Conservation (phyloP, 495 filamentous ascomycete species). For the Sordaria brevicollis region DNA sequence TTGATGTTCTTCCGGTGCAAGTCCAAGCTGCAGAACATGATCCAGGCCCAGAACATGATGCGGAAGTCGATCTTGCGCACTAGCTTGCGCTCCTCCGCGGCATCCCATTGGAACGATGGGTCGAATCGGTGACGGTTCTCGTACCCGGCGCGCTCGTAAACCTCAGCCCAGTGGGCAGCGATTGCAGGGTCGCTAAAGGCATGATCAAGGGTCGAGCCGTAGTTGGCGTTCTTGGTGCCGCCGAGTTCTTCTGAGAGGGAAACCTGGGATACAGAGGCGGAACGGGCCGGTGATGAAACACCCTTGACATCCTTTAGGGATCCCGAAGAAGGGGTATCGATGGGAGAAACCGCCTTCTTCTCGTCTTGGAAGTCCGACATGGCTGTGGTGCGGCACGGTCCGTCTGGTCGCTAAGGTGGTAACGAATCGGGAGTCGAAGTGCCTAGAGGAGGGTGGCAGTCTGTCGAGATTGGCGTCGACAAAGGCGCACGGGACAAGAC, state of each 20-base stretch:
- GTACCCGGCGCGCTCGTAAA: slow-evolving; percentile 30
- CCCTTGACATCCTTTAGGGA: neutral
- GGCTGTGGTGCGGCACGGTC: neutral
- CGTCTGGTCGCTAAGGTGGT: neutral
- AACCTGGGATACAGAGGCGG: slow-evolving; percentile 4
- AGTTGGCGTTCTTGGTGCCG: slow-evolving; percentile 7
- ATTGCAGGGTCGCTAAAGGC: slow-evolving; percentile 18
- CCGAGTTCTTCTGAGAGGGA: slow-evolving; percentile 1
- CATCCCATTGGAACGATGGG: slow-evolving; percentile 35
- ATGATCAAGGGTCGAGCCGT: slow-evolving; percentile 25
- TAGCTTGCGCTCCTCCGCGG: slow-evolving; percentile 36
- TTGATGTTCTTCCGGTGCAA: slow-evolving; percentile 36
- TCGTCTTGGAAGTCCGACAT: neutral
- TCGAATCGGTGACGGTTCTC: slow-evolving; percentile 50
- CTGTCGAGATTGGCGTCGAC: neutral
- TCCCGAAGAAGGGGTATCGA: neutral
- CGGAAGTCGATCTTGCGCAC: slow-evolving; percentile 34
- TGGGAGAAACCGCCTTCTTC: neutral
- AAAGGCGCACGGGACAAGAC: neutral
- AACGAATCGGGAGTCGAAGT: neutral
- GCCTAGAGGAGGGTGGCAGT: neutral
- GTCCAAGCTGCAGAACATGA: slow-evolving; percentile 38
- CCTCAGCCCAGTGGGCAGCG: slow-evolving; percentile 16
- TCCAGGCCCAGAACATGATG: slow-evolving; percentile 28
- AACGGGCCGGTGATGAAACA: neutral